Evolutionary conservation across 768 basidiomycete species (phyloP), one percentile per base, ranked within the genome.

Genomic region (Suillus bovinus): DNA sequence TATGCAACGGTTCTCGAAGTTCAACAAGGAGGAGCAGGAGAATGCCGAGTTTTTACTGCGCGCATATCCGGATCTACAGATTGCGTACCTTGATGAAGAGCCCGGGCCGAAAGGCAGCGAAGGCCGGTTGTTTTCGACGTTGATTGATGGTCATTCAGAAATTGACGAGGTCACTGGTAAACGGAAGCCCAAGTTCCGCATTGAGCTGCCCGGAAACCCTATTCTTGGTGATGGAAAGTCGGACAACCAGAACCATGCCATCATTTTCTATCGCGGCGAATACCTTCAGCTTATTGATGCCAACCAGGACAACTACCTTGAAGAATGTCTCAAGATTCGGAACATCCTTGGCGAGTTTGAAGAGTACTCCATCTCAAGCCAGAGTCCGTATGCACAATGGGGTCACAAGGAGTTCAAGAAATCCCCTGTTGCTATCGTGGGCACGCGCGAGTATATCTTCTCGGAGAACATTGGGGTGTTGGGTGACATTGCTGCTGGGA

Each of bases 211-310:
- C 36, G 97, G 97, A 52, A 99, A 99, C 74, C 97, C 97, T 10
- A 99, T 99, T 72, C 87, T 99, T 54, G 97, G 97, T 65, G 97
- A 99, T 71, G 97, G 97, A 60, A 99, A 99, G 79, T 96, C 94
- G 16, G 97, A 99, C 78, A 99, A 99, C 76, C 97, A 99, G 82
- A 99, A 99, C 77, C 97, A 99, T 72, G 96, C 97, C 33, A 98
- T 99, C 70, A 82, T 99, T 71, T 99, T 99, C 82, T 97, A 99
- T 77, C 94, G 97, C 52, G 97, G 97, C 66, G 97, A 99, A 78
- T 99, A 97, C 74, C 82, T 99, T 56, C 97, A 99, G 77, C 90
- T 99, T 68, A 98, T 99, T 77, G 97, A 99, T 68, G 97, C 97
- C 68, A 99, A 99, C 74, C 97, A 99, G 79, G 97, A 99, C 81